Conservation (phyloP, 305 asterid genomes). For the Rubia peregrina region DNA sequence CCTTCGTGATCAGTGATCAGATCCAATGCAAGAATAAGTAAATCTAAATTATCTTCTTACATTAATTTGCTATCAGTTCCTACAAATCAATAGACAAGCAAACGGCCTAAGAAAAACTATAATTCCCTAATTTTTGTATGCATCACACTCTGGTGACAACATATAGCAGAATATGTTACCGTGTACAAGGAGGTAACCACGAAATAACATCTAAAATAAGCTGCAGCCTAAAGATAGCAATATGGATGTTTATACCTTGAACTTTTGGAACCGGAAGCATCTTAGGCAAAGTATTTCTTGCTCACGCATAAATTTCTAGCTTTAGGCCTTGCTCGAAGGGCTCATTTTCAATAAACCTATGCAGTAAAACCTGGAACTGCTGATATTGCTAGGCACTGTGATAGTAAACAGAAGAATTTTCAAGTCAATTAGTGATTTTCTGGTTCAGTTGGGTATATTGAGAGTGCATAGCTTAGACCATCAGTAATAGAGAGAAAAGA, state of each 20-base stretch:
- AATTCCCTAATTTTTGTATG: background rate
- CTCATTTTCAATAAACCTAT: constrained; percentile 84
- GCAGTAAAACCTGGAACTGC: constrained; percentile 83
- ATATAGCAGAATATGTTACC: background rate
- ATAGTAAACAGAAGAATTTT: constrained; percentile 54
- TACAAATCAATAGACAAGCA: constrained; percentile 23
- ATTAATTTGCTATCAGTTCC: constrained; percentile 47
- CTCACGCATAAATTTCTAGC: constrained; percentile 72
- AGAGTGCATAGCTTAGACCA: constrained; percentile 83
- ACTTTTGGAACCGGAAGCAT: constrained; percentile 89
- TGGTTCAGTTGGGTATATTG: constrained; percentile 79
- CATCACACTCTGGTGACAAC: background rate
- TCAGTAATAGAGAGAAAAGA: too few species aligned
- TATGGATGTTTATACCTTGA: constrained; percentile 40
- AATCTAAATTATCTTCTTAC: constrained; percentile 43
- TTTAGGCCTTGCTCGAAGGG: constrained; percentile 76
- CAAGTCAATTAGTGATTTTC: constrained; percentile 55
- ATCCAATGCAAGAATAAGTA: constrained; percentile 46
- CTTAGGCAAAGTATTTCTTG: constrained; percentile 60
- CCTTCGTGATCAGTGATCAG: constrained; percentile 32
- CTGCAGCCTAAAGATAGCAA: background rate
- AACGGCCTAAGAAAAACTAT: constrained; percentile 13
- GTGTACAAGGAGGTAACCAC: background rate
- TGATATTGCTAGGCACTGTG: constrained; percentile 85
- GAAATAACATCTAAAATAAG: too few species aligned